Evolutionary conservation across 331 rosid species (phyloP).

Genomic region (Phaseolus coccineus): DNA sequence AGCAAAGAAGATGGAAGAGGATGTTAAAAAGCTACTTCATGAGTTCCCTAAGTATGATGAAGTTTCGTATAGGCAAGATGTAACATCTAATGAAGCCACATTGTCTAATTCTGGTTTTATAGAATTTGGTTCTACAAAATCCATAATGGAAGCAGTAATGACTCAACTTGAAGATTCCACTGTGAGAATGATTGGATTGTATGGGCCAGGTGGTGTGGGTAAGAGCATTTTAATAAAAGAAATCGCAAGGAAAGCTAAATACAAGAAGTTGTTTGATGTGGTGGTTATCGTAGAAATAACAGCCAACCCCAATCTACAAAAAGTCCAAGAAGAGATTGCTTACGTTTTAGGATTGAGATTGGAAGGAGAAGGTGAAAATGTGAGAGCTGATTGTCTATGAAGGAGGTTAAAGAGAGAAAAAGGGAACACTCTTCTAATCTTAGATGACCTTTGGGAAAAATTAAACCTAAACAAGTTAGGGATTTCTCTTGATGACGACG

Average conservation of each 20-base stretch:
- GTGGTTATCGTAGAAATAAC: background rate
- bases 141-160: background rate
- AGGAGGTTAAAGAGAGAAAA: too few relatives aligned
- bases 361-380: background rate
- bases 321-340: conserved; percentile 35
- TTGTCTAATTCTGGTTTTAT: background rate
- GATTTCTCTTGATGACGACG: too few relatives aligned
- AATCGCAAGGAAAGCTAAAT: background rate
- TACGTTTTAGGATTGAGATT: conserved; percentile 26
- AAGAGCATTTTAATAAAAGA: conserved; percentile 26
- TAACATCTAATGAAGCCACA: background rate
- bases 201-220: conserved; percentile 42
- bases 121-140: background rate
- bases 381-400: conserved; percentile 14
- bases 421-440: too few relatives aligned
- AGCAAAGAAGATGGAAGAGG: too few relatives aligned
- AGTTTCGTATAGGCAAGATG: too few relatives aligned
- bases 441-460: too few relatives aligned
- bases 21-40: too few relatives aligned
- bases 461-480: too few relatives aligned
- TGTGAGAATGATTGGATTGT: conserved; percentile 19
- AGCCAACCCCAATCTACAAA: background rate
- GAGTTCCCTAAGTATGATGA: too few relatives aligned
- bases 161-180: conserved; percentile 9
- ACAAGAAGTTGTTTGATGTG: background rate